Evolutionary conservation across 345 rosid genomes (phyloP), one percentile per base, ranked within the genome.

Genomic region (Salix brachista): DNA sequence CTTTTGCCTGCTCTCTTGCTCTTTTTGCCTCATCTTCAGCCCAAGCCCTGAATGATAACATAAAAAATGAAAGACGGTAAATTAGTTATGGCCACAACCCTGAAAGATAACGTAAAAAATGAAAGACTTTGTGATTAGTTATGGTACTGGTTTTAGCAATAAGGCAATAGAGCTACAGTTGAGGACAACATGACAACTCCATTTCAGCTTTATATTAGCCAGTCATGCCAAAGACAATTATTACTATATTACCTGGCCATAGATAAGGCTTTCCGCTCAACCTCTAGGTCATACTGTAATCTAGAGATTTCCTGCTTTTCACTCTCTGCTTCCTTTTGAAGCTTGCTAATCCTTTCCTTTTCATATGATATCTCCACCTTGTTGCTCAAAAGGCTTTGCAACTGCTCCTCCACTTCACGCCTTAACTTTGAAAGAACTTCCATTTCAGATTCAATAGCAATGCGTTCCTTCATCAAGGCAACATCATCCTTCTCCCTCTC

Each of bases 21-120:
- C 91, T 88, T 85, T 88, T 91, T 23, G 96, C 97, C 86, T 93
- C 99, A 60, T 93, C 94, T 84, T 91, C 91, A 8, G 99, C 99
- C 99, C 99, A 96, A 69, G 90, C 83, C 87, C 99, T 95, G 80
- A 37, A 83, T 74, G 18, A 69, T 21, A 73, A 30, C 52, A 75
- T 16, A 41, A 10, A 41, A 41, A 46, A 68, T 36, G 26, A 62
- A 4, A 58, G 26, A 10, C 32, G 6, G 17, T 37, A 4, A 16
- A 66, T 2, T 66, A 65, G n/a, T 75, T 7, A 46, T 21, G 11
- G 42, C 44, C 44, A 41, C 4, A 3, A 12, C 44, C 3, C 13
- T 41, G 44, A 41, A 2, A 9, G 14, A 10, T 41, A 41, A 41
- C 10, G 44, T 10, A 41, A 41, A 2, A 41, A 41, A 41, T 41